phyloP scores from a whole-genome alignment of 352 stramenopile species.

The Peronospora farinosa region DNA sequence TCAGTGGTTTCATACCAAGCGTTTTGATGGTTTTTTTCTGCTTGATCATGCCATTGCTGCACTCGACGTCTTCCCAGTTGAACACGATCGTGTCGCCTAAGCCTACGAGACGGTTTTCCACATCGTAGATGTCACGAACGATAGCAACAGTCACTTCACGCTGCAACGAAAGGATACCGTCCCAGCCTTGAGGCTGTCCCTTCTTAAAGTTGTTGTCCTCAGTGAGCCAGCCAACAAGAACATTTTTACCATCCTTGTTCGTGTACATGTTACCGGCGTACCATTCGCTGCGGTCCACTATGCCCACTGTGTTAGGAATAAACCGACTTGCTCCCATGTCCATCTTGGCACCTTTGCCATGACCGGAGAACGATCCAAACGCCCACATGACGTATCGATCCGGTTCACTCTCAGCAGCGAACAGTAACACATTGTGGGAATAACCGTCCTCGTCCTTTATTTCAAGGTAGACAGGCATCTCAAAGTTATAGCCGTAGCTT shows the following conservation, averaged over 20 bases:
- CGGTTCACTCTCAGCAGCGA: constrained; percentile 44
- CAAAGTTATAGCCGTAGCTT: constrained; percentile 61
- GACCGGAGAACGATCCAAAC: constrained; percentile 33
- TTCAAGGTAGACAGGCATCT: constrained; percentile 60
- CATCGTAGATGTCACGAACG: constrained; percentile 44
- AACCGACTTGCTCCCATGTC: constrained; percentile 36
- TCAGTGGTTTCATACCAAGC: constrained; percentile 39
- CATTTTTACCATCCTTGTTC: constrained; percentile 48
- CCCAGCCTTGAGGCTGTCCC: constrained; percentile 58
- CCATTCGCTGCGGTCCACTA: constrained; percentile 60
- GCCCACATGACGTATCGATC: constrained; percentile 62
- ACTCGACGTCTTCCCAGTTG: constrained; percentile 28
- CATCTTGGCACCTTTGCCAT: constrained; percentile 13
- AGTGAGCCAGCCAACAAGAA: constrained; percentile 58
- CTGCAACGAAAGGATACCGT: constrained; percentile 54
- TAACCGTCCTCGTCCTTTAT: constrained; percentile 50
- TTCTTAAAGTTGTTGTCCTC: constrained; percentile 46
- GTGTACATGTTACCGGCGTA: constrained; percentile 68
- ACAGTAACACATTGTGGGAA: constrained; percentile 59
- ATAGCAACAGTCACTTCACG: constrained; percentile 49
- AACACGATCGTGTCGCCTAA: constrained; percentile 59
- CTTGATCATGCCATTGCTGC: constrained; percentile 16
- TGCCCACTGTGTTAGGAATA: constrained; percentile 47
- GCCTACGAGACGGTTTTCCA: constrained; percentile 36
- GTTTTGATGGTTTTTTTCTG: constrained; percentile 67